Evolutionary conservation across 2,329 filamentous ascomycete species (phyloP).

Genomic region (Colletotrichum cereale): DNA sequence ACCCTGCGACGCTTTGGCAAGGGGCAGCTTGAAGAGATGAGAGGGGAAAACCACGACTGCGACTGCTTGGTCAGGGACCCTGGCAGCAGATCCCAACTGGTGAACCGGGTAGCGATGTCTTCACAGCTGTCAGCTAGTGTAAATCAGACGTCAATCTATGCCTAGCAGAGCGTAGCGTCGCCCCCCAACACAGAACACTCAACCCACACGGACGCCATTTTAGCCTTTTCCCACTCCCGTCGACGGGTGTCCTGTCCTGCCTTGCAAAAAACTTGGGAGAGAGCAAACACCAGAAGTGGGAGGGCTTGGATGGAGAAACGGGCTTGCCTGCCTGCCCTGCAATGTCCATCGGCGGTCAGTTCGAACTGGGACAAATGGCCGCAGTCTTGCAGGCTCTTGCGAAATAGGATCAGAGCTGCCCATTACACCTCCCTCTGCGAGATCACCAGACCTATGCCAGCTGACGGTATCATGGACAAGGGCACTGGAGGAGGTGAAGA

Average conservation of each 20-base stretch:
- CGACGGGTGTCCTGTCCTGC: constrained; percentile 16
- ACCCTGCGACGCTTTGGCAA: not conserved
- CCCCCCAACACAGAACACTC: constrained; percentile 1
- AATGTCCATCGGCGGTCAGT: constrained; percentile 28
- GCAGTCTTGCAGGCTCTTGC: constrained; percentile 43
- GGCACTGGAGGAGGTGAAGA: constrained; percentile 13
- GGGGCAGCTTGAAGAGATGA: constrained; percentile 3
- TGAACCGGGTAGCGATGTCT: constrained; percentile 35
- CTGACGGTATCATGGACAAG: constrained; percentile 29
- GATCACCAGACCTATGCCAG: constrained; percentile 31
- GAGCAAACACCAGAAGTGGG: constrained; percentile 19
- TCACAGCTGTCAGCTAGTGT: constrained; percentile 34
- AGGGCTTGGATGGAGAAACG: constrained; percentile 20
- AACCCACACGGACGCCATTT: constrained; percentile 34
- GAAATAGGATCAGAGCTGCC: constrained; percentile 32
- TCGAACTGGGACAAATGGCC: constrained; percentile 27
- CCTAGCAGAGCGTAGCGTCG: constrained; percentile 34
- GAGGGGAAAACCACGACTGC: not conserved
- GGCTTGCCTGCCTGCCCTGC: constrained; percentile 24
- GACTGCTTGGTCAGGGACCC: constrained; percentile 19
- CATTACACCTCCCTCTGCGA: constrained; percentile 27
- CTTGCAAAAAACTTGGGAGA: not conserved
- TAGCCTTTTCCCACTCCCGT: constrained; percentile 36
- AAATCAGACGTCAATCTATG: constrained; percentile 26
- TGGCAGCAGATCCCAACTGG: constrained; percentile 35